Evolutionary conservation across 2,329 filamentous ascomycete species (phyloP).

Genomic region (Colletotrichum incanum): DNA sequence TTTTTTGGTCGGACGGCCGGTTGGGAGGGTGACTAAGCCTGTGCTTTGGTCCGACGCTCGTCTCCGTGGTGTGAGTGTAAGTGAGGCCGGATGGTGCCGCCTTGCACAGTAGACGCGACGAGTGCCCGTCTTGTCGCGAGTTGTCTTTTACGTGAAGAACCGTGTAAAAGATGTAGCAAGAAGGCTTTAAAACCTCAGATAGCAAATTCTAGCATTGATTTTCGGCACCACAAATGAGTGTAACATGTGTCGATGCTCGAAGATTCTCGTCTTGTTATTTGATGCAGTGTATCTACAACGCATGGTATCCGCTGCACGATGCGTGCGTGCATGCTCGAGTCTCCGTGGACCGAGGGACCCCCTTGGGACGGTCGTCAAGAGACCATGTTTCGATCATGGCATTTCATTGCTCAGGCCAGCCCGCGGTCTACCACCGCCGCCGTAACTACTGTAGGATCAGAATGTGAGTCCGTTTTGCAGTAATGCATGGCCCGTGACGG

Average conservation of each 20-base stretch:
- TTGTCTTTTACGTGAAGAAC: background rate
- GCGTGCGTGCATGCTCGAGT: background rate
- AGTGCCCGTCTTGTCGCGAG: no score
- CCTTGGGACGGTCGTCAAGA: no score
- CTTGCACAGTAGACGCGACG: background rate
- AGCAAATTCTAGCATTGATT: no score
- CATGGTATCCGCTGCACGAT: background rate
- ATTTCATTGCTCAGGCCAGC: background rate
- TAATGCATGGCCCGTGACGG: background rate
- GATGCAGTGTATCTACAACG: background rate
- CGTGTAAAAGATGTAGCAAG: background rate
- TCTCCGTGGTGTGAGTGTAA: background rate
- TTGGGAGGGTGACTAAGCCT: constrained; percentile 26
- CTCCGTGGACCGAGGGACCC: no score
- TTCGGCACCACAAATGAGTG: no score
- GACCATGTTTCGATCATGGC: background rate
- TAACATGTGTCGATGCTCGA: no score
- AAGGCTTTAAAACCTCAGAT: background rate
- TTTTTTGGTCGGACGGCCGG: background rate
- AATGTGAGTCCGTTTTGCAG: background rate
- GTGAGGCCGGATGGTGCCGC: background rate
- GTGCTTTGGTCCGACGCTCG: background rate
- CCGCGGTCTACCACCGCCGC: background rate
- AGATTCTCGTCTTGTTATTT: no score
- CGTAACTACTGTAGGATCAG: no score